Base-by-base conservation (phyloP, 805 yeast species). In the Starmerella stellata region DNA sequence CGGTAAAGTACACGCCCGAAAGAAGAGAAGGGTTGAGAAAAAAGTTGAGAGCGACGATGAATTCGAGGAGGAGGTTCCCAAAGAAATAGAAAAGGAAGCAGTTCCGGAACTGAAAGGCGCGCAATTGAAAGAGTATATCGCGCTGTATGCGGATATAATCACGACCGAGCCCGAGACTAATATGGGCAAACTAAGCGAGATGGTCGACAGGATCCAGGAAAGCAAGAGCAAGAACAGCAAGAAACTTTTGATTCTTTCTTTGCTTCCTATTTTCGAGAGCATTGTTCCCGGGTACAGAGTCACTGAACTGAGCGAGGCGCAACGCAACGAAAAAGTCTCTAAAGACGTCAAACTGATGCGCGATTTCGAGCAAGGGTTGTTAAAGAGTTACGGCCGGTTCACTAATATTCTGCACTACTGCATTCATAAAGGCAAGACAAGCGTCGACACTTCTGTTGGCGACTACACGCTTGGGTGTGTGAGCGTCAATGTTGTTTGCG, bases 91-190 rank as follows among this genome's bases (percentile, higher is more conserved):
- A n/a, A 59, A 52, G 19, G 52, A 43, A 7, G 58, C 54, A 15
- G 58, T 46, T 72, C 72, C 43, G 63, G 60, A 56, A 40, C 78
- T 78, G 53, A 65, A 64, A 39, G 61, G 80, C 20, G 48, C 66
- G 5, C 67, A 70, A 41, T 62, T 78, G 31, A 79, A 83, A 51
- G 95, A 83, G 58, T 80, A 78, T 39, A 70, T 90, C 31, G 94
- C 96, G 0, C 73, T 69, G 16, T 57, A 76, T 36, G 95, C 93
- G 1, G 78, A 80, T 30, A 68, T 69, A 31, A 59, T 87, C 27
- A 73, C 73, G 50, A 93, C 83, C 54, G 80, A 81, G 42, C 95
- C 96, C 5, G 96, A 90, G 56, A 93, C 81, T 51, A 70, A 85
- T 51, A 65, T 77, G 5, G 53, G 69, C 13, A 63, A 72, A 21